A percentile compares a stretch with the other conserved stretches of the same genome.
Evolutionary conservation across 2,329 filamentous ascomycete species (phyloP).

Genomic region (Torrubiellomyces zombiae): DNA sequence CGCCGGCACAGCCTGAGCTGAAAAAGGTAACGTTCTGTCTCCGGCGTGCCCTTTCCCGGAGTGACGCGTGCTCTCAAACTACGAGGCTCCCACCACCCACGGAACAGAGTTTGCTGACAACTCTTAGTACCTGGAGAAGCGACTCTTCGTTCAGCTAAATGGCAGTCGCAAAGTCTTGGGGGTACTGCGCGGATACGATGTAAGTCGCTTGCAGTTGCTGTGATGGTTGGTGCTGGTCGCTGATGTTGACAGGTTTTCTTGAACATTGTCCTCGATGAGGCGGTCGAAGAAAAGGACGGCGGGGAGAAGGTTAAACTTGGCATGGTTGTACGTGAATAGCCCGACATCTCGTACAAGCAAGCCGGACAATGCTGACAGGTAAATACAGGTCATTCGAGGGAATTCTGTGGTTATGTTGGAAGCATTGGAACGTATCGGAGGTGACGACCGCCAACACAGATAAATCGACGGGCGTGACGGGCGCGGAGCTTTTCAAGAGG

Average conservation of each 20-base stretch:
- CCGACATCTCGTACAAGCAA: neutral
- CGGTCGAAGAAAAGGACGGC: conserved; percentile 82
- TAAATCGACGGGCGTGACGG: too few species aligned
- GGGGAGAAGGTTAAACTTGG: conserved; percentile 82
- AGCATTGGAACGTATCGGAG: conserved; percentile 52
- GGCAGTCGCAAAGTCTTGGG: conserved; percentile 96
- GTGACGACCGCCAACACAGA: conserved; percentile 32
- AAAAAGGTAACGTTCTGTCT: conserved; percentile 57
- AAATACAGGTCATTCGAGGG: conserved; percentile 73
- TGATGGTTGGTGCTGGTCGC: too few species aligned
- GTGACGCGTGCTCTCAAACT: neutral
- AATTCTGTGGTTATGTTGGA: conserved; percentile 99
- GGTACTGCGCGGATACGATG: conserved; percentile 88
- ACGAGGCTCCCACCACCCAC: neutral
- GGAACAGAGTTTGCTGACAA: conserved; percentile 12
- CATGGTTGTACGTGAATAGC: conserved; percentile 57
- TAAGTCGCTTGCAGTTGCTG: too few species aligned
- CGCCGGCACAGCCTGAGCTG: conserved; percentile 95
- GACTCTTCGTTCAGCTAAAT: conserved; percentile 93
- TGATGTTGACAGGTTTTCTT: conserved; percentile 68
- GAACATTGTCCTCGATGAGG: conserved; percentile 95
- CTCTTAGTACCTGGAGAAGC: conserved; percentile 90
- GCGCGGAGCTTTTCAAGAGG: too few species aligned
- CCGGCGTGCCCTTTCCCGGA: too few species aligned
- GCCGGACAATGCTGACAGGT: conserved; percentile 12